These are phyloP conservation scores for Xylaria sp. DNA, from an alignment of 2,329 filamentous ascomycete species.

Conservation along the genomic window DNA sequence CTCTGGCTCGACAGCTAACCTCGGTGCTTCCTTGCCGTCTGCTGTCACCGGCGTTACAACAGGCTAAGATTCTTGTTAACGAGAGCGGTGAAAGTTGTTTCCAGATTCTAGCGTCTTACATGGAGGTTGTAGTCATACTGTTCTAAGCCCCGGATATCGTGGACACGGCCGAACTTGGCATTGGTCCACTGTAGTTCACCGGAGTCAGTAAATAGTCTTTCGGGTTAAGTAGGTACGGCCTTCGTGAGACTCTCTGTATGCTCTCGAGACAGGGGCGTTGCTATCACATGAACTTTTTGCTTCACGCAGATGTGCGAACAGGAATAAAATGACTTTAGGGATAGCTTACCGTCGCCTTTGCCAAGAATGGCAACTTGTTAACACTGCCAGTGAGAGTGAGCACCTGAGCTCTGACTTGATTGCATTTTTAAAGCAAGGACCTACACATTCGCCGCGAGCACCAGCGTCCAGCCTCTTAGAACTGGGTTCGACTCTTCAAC, in stretches of 20 bases:
- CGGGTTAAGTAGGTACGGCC: too few species aligned
- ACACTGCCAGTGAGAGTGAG: slow-evolving; percentile 57
- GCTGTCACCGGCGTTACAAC: slow-evolving; percentile 64
- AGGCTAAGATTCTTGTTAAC: slow-evolving; percentile 56
- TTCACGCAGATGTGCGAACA: too few species aligned
- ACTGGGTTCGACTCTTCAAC: slow-evolving; percentile 73
- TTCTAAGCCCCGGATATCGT: slow-evolving; percentile 59
- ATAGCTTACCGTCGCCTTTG: slow-evolving; percentile 61
- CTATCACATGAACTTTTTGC: too few species aligned
- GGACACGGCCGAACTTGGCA: slow-evolving; percentile 65
- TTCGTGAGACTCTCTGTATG: too few species aligned
- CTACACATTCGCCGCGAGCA: slow-evolving; percentile 56
- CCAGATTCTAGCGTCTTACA: slow-evolving; percentile 51
- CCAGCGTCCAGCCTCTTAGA: slow-evolving; percentile 72
- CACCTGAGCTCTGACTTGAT: not conserved
- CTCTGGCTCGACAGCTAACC: slow-evolving; percentile 57
- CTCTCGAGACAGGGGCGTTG: too few species aligned
- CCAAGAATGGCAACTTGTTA: slow-evolving; percentile 68
- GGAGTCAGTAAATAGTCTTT: too few species aligned
- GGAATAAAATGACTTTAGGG: too few species aligned
- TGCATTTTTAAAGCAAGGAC: slow-evolving; percentile 52
- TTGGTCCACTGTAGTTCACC: slow-evolving; percentile 66
- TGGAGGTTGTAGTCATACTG: slow-evolving; percentile 60
- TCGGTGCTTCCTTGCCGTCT: slow-evolving; percentile 44
- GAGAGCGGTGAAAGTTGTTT: not conserved